Evolutionary conservation across 2,329 filamentous ascomycete genomes (phyloP), one percentile per base, ranked within the genome.

Genomic region (Colletotrichum lindemuthianum): DNA sequence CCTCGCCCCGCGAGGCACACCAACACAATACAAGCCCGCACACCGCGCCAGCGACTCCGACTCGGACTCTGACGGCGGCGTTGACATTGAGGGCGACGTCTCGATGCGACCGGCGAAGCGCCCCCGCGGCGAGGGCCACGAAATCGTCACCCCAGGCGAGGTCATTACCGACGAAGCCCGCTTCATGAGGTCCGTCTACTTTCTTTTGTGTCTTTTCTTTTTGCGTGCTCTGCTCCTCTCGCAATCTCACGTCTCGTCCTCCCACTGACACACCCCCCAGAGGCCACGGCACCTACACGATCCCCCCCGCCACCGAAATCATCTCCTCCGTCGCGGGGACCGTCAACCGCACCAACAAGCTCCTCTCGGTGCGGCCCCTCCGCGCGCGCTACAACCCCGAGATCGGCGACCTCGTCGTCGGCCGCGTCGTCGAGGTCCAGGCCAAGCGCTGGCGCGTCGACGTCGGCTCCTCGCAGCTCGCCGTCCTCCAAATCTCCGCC

Each of bases 391-490:
- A 99, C 81, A 93, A 89, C 2, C 96, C 96, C 37, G 95, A 97
- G 78, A 97, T 99, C 66, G 96, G 96, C 71, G 96, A 99, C 78
- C 85, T 99, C 5, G 92, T 99, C 3, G 90, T 99, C 12, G 96
- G 96, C 41, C 88, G 96, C 68, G 97, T 99, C 72, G 89, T 96
- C 68, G 93, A 96, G 78, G 96, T 99, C n/a, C 93, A 97, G 77
- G 90, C 92, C 40, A 89, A 90, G 76, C 88, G 95, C 55, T 99
- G 96, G 96, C 93, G 92, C 72, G 95, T 99, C 59, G 96, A 99
- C 77, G 92, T 99, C 52, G 91, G 92, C 54, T 93, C 92, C 32
- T 90, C 93, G 0, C 88, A 97, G 73, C 89, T 97, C 6, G 95
- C 96, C 4, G 86, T 90, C 50, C 84, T 99, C 9, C 92, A 93